phyloP scores from a whole-genome alignment of 2,329 filamentous ascomycete genomes.

The Paecilomyces formosus region DNA sequence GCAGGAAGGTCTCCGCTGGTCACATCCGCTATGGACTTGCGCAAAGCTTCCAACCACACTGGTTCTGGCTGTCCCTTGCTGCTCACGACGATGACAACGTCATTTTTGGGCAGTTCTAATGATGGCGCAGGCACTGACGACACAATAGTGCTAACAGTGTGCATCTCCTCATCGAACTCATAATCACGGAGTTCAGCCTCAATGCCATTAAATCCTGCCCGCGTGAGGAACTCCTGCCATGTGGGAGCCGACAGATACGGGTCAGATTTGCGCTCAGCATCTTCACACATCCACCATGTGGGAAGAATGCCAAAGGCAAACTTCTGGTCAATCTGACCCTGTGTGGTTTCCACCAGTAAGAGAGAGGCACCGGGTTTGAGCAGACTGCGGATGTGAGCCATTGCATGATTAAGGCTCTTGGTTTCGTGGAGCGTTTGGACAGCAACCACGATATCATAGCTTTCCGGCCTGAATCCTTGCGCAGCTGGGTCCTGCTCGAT shows the following conservation, averaged over 20 bases:
- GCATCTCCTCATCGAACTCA: neutral
- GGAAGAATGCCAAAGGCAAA: slow-evolving; percentile 12
- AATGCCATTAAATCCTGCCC: neutral
- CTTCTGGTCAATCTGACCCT: slow-evolving; percentile 7
- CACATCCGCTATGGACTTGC: neutral
- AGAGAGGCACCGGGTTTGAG: slow-evolving; percentile 41
- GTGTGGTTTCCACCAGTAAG: slow-evolving; percentile 32
- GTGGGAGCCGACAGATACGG: neutral
- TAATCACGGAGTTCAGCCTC: neutral
- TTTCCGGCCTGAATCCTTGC: slow-evolving; percentile 27
- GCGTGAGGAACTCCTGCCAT: neutral
- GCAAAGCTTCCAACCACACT: neutral
- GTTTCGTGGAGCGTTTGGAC: slow-evolving; percentile 35
- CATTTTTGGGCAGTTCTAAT: neutral
- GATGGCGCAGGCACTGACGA: neutral
- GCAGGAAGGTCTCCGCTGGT: neutral
- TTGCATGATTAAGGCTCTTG: slow-evolving; percentile 12
- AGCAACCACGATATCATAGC: slow-evolving; percentile 32
- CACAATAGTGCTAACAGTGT: neutral
- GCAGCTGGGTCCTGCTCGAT: slow-evolving; percentile 21
- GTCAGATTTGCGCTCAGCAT: neutral
- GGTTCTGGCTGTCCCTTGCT: neutral
- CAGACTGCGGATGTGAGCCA: slow-evolving; percentile 24
- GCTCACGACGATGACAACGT: neutral
- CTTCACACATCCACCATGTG: slow-evolving; percentile 18